Base-by-base conservation (phyloP, 495 filamentous ascomycete species). In the Aspergillus diversus region DNA sequence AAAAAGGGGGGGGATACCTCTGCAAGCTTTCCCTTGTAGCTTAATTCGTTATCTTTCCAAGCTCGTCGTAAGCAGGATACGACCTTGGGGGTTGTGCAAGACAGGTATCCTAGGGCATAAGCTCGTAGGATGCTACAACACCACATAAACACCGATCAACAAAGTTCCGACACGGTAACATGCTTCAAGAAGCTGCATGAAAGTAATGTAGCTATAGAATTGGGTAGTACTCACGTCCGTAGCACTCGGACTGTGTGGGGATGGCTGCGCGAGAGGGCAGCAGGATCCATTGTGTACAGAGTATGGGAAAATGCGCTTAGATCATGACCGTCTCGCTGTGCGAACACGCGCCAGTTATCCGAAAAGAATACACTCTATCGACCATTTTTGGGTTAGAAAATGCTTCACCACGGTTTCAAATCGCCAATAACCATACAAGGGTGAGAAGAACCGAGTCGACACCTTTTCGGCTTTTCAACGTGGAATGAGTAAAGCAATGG, bases 91-190 rank as follows among this genome's bases (percentile, higher is more conserved):
- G 83, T 83, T 34, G 91, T 83, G 54, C 84, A 84, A 39, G 88
- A 91, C 33, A 88, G 78, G 79, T 92, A 92, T 34, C 89, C 91
- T 60, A 96, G 73, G 8, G 85, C 75, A 73, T 92, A 96, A 53
- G 91, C 92, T 57, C 86, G 86, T 52, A 91, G 71, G 59, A 92
- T 80, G 17, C 91, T 92, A 65, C 16, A 63, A 59, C 55, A 50
- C 62, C 50, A 33, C 48, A 61, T 39, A 61, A 62, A 43, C 51
- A 70, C 54, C 15, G 42, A 43, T 55, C 39, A 55, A 63, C 46
- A 52, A 61, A 51, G 32, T 50, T 47, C 32, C 39, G 32, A 51
- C 16, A 35, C 49, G 33, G 55, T 60, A 54, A 53, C n/a, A 60
- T 63, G 34, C 53, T 33, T 12, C 34, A 59, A 61, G 21, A 1